phyloP scores from a whole-genome alignment of 2,329 filamentous ascomycete genomes.

The Ophiostoma fasciatum region DNA sequence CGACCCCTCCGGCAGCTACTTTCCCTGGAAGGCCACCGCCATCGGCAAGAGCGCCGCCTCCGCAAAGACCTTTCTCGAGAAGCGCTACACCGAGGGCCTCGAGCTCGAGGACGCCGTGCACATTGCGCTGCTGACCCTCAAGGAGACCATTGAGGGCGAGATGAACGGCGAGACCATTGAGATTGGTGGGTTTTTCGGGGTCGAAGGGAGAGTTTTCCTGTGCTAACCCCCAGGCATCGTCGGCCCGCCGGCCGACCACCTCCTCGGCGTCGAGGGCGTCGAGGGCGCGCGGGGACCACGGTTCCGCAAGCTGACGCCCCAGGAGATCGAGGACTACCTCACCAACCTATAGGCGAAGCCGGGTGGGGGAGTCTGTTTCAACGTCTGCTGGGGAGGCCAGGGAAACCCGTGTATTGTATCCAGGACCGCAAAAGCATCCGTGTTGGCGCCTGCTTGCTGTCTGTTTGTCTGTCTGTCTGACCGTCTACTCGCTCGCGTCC shows the following conservation, averaged over 20 bases:
- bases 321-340: slow-evolving; percentile 98
- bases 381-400: too few relatives aligned
- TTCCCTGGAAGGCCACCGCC: slow-evolving; percentile 97
- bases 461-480: too few relatives aligned
- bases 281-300: slow-evolving; percentile 72
- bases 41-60: slow-evolving; percentile 98
- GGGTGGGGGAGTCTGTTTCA: too few relatives aligned
- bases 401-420: neutral
- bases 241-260: slow-evolving; percentile 80
- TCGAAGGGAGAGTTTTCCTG: too few relatives aligned
- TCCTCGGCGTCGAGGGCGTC: slow-evolving; percentile 82
- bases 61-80: slow-evolving; percentile 98
- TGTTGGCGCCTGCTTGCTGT: too few relatives aligned
- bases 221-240: slow-evolving; percentile 56
- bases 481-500: neutral
- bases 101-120: slow-evolving; percentile 98
- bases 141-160: slow-evolving; percentile 98
- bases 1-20: slow-evolving; percentile 96
- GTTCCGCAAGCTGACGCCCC: slow-evolving; percentile 87
- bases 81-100: slow-evolving; percentile 92
- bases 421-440: too few relatives aligned
- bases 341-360: slow-evolving; percentile 96
- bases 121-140: slow-evolving; percentile 90
- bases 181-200: slow-evolving; percentile 80
- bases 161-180: slow-evolving; percentile 99